A percentile compares a stretch with the other conserved stretches of the same genome.
These are phyloP conservation scores for Clitopilus passeckerianus DNA, from an alignment of 768 basidiomycete species.

Conservation along the genomic window DNA sequence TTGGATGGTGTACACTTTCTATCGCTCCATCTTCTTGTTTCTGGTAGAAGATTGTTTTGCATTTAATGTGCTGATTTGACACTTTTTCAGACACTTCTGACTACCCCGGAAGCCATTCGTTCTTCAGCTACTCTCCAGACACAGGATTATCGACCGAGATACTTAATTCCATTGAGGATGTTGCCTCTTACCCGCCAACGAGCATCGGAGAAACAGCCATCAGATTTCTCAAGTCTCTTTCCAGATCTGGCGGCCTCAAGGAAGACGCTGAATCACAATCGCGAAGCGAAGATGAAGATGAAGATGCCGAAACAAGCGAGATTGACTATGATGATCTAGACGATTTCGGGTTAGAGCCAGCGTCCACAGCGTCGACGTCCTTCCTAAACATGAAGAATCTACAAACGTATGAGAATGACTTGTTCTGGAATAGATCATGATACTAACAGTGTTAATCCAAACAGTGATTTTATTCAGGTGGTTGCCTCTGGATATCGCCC, in stretches of 20 bases:
- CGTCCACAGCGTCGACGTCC: constrained; percentile 9
- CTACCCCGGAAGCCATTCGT: constrained; percentile 56
- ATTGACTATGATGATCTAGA: constrained; percentile 34
- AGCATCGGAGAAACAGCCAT: constrained; percentile 41
- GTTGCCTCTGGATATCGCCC: constrained; percentile 54
- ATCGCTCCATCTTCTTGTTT: constrained; percentile 38
- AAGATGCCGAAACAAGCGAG: constrained; percentile 28
- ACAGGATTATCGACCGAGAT: constrained; percentile 34
- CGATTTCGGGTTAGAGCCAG: constrained; percentile 15
- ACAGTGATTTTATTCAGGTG: constrained; percentile 57
- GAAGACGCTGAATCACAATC: constrained; percentile 2
- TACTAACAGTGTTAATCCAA: constrained; percentile 2
- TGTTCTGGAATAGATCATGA: background rate
- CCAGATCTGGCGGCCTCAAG: constrained; percentile 3
- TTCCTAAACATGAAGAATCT: constrained; percentile 20
- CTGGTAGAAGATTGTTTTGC: constrained; percentile 29
- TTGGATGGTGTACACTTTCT: constrained; percentile 22
- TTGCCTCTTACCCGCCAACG: constrained; percentile 35
- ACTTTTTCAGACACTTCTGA: constrained; percentile 52
- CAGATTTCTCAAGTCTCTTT: constrained; percentile 33
- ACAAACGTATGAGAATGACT: constrained; percentile 21
- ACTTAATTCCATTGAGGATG: constrained; percentile 34
- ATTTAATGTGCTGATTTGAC: background rate
- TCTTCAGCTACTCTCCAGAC: constrained; percentile 52
- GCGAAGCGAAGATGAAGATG: constrained; percentile 24